Evolutionary conservation across 148 eudicot species (phyloP).

Genomic region (Beta vulgaris): DNA sequence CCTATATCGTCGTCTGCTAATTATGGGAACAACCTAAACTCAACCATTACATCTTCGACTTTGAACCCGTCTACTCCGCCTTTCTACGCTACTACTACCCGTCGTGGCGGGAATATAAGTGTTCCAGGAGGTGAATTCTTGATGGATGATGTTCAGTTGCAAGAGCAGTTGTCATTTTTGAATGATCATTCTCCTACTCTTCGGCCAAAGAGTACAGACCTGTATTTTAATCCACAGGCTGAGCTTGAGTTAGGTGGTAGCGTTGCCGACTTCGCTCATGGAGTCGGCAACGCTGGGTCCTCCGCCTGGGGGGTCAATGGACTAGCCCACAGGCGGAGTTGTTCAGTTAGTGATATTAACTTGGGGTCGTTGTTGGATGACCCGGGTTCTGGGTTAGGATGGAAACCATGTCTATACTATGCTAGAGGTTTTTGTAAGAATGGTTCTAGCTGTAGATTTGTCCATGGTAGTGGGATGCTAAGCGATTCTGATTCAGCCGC

Average conservation of each 20-base stretch:
- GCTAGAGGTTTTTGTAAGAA: conserved; percentile 95
- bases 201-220: conserved; percentile 34
- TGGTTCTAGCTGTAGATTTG: conserved; percentile 68
- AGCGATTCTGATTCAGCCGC: conserved; percentile 22
- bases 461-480: conserved; percentile 41
- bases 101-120: not conserved
- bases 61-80: conserved; percentile 57
- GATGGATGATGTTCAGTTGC: conserved; percentile 68
- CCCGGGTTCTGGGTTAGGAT: conserved; percentile 48
- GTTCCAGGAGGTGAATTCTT: conserved; percentile 32
- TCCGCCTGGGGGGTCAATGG: conserved; percentile 13
- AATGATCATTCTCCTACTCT: conserved; percentile 36
- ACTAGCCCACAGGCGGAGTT: conserved; percentile 60
- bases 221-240: conserved; percentile 29
- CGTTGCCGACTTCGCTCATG: conserved; percentile 24
- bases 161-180: conserved; percentile 66
- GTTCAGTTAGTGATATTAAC: conserved; percentile 65
- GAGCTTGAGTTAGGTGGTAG: conserved; percentile 33
- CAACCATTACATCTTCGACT: not conserved
- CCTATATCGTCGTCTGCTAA: conserved; percentile 22
- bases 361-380: conserved; percentile 45
- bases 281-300: conserved; percentile 7
- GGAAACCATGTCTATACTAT: conserved; percentile 81
- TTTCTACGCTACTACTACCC: conserved; percentile 30
- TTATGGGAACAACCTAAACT: not conserved